Evolutionary conservation across 495 filamentous ascomycete species (phyloP).

Genomic region (Beverwykella pulmonaria): DNA sequence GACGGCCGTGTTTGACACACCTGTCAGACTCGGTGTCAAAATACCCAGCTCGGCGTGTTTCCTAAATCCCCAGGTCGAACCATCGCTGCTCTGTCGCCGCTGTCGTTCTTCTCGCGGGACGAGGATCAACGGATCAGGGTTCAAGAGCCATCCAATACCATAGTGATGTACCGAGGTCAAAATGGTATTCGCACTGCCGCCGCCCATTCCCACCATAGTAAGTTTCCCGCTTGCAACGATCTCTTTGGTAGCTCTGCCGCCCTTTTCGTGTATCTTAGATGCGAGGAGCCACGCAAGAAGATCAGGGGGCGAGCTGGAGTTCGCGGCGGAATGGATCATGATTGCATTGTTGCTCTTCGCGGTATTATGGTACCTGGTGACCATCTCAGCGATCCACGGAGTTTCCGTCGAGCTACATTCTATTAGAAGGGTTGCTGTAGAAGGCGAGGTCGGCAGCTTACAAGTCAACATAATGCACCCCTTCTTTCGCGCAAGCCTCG

Average conservation of each 20-base stretch:
- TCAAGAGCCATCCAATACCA: slow-evolving; percentile 3
- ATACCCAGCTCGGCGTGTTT: slow-evolving; percentile 64
- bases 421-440: slow-evolving; percentile 52
- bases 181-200: slow-evolving; percentile 8
- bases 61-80: slow-evolving; percentile 52
- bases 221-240: slow-evolving; percentile 3
- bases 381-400: slow-evolving; percentile 76
- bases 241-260: slow-evolving; percentile 31
- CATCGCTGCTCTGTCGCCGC: slow-evolving; percentile 50
- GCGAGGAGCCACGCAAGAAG: slow-evolving; percentile 71
- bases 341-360: slow-evolving; percentile 79
- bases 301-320: slow-evolving; percentile 69
- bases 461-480: slow-evolving; percentile 84
- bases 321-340: slow-evolving; percentile 69
- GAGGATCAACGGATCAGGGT: background rate
- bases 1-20: slow-evolving; percentile 60
- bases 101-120: background rate
- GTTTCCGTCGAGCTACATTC: slow-evolving; percentile 82
- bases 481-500: slow-evolving; percentile 75
- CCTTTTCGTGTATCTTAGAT: slow-evolving; percentile 59
- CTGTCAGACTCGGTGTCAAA: slow-evolving; percentile 61
- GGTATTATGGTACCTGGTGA: slow-evolving; percentile 73
- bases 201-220: slow-evolving; percentile 6
- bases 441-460: background rate
- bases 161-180: background rate